Conservation (phyloP, 257 asterid species). For the Echium plantagineum region DNA sequence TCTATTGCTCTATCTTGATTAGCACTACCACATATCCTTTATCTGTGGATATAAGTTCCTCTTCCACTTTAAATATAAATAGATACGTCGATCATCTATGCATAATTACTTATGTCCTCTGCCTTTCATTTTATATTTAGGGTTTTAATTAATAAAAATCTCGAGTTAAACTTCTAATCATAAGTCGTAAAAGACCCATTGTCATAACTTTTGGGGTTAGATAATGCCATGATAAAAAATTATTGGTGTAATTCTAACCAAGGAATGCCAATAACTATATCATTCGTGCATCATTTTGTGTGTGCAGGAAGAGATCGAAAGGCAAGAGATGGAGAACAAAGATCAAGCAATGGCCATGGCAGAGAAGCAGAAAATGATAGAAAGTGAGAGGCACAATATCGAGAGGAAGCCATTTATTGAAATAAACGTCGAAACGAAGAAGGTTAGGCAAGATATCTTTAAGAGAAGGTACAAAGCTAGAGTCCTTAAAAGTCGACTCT, state of each 20-base stretch:
- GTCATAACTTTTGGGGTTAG: background rate
- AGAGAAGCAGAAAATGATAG: conserved; percentile 21
- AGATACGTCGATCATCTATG: background rate
- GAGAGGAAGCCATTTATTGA: conserved; percentile 18
- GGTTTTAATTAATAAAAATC: too few species aligned
- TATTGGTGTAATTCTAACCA: background rate
- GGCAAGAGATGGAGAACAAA: conserved; percentile 21
- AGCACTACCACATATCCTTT: background rate
- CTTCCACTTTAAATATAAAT: too few species aligned
- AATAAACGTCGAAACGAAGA: conserved; percentile 24
- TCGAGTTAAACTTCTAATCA: background rate
- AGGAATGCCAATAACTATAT: background rate
- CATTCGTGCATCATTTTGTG: background rate
- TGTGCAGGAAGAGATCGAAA: conserved; percentile 22
- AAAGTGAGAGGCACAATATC: conserved; percentile 24
- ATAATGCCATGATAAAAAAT: too few species aligned
- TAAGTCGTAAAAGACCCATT: background rate
- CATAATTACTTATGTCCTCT: background rate
- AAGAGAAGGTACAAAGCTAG: conserved; percentile 29
- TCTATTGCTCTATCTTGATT: background rate
- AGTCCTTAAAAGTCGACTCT: conserved; percentile 12
- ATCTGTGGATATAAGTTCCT: too few species aligned
- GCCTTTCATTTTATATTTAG: background rate
- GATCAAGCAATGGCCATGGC: conserved; percentile 20
- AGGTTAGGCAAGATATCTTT: conserved; percentile 25